Evolutionary conservation across 768 basidiomycete species (phyloP).

Genomic region (Lactarius sp.): DNA sequence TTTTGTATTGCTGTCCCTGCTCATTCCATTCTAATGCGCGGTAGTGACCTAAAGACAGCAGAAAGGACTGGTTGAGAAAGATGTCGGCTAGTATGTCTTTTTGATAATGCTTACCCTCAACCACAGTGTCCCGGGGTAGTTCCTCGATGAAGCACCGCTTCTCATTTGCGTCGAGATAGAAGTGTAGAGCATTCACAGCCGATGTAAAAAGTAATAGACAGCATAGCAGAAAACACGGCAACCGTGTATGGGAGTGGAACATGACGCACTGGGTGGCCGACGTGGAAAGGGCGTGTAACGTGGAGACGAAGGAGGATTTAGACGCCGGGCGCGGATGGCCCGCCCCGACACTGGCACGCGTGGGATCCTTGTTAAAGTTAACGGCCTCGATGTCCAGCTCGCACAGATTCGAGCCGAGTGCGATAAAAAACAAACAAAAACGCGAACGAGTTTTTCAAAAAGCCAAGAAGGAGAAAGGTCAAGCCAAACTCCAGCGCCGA

Average conservation of each 20-base stretch:
- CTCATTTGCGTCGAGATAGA: slow-evolving; percentile 93
- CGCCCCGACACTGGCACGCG: not conserved
- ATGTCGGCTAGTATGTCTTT: not conserved
- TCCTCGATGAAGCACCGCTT: slow-evolving; percentile 96
- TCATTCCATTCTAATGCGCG: slow-evolving; percentile 90
- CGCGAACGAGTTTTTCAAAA: slow-evolving; percentile 73
- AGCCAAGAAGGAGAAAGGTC: slow-evolving; percentile 69
- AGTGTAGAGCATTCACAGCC: slow-evolving; percentile 76
- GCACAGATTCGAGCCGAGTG: slow-evolving; percentile 53
- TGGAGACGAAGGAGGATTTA: not conserved
- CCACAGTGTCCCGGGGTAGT: slow-evolving; percentile 89
- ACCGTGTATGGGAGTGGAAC: slow-evolving; percentile 5
- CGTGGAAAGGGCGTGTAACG: not conserved
- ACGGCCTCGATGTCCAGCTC: slow-evolving; percentile 43
- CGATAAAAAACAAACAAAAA: slow-evolving; percentile 86
- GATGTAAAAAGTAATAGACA: slow-evolving; percentile 40
- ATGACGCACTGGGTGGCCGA: slow-evolving; percentile 7
- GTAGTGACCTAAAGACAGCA: slow-evolving; percentile 67
- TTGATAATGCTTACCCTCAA: slow-evolving; percentile 61
- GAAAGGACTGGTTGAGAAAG: not conserved
- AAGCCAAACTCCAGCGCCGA: slow-evolving; percentile 75
- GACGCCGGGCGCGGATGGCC: not conserved
- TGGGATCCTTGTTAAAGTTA: not conserved
- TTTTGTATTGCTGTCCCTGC: slow-evolving; percentile 54
- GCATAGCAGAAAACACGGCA: slow-evolving; percentile 32